Percentiles rank a stretch among this genome's conserved stretches.
Conservation (phyloP, 257 asterid genomes). For the Apocynum venetum region DNA sequence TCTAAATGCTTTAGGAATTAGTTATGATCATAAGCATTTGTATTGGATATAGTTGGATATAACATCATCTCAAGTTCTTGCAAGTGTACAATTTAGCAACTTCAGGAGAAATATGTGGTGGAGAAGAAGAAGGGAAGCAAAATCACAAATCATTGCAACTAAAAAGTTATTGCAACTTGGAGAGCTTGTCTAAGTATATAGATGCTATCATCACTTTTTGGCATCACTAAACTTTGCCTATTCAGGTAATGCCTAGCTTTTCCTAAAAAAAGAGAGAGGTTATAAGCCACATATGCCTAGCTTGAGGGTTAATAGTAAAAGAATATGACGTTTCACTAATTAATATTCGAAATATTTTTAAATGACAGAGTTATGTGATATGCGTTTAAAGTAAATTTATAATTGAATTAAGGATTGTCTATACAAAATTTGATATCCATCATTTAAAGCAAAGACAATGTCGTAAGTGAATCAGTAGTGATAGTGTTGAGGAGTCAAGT, state of each 20-base stretch:
- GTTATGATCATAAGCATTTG: background rate
- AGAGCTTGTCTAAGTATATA: background rate
- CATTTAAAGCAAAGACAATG: no score
- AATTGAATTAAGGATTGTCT: no score
- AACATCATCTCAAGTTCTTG: background rate
- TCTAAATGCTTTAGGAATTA: background rate
- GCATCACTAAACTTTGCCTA: background rate
- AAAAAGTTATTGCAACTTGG: slow-evolving; percentile 1
- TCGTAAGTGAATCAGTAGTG: no score
- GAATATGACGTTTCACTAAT: no score
- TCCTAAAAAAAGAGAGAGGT: no score
- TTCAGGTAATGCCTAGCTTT: background rate
- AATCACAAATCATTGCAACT: slow-evolving; percentile 1
- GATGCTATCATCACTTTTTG: background rate
- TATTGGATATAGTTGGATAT: background rate
- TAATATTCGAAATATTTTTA: no score
- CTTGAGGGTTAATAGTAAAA: no score
- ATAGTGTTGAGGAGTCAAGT: no score
- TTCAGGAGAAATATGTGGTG: slow-evolving; percentile 3
- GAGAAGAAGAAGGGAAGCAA: background rate
- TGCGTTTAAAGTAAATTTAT: no score
- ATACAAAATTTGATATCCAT: no score
- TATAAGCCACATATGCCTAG: no score
- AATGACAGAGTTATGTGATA: no score
- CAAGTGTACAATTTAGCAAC: background rate